phyloP scores from a whole-genome alignment of 129 eudicot genomes.

The Pseudognaphalium luteoalbum region DNA sequence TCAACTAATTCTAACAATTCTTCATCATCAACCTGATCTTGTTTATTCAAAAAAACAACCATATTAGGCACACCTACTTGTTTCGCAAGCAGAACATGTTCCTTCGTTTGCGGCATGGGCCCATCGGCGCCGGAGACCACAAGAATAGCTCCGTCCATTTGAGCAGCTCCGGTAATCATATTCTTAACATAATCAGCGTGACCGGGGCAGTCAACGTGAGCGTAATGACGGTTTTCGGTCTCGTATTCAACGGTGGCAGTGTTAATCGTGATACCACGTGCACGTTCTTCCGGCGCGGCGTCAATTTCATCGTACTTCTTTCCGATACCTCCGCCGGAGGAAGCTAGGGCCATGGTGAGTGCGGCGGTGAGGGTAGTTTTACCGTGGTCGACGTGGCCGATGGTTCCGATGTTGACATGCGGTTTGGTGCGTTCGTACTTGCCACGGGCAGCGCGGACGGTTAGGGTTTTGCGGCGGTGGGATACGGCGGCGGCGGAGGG shows the following conservation, averaged over 20 bases:
- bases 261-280: slow-evolving; percentile 89
- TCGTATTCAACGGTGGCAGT: slow-evolving; percentile 92
- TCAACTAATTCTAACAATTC: slow-evolving; percentile 71
- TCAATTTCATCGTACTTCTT: slow-evolving; percentile 89
- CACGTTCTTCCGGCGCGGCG: slow-evolving; percentile 88
- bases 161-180: slow-evolving; percentile 87
- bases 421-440: slow-evolving; percentile 85
- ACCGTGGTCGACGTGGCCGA: slow-evolving; percentile 96
- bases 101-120: slow-evolving; percentile 91
- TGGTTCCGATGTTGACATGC: slow-evolving; percentile 86
- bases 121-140: slow-evolving; percentile 90
- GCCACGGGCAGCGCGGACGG: slow-evolving; percentile 79
- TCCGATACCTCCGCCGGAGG: slow-evolving; percentile 54
- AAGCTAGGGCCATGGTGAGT: slow-evolving; percentile 81
- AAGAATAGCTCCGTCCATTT: slow-evolving; percentile 91
- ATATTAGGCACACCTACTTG: slow-evolving; percentile 85
- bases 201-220: slow-evolving; percentile 89
- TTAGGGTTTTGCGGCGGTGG: slow-evolving; percentile 43
- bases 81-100: slow-evolving; percentile 70
- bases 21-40: slow-evolving; percentile 80
- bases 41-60: slow-evolving; percentile 77
- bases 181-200: slow-evolving; percentile 82
- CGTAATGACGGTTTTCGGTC: slow-evolving; percentile 78
- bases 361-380: slow-evolving; percentile 93
- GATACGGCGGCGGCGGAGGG: slow-evolving; percentile 28